Conservation (phyloP, 1,284 basidiomycete species). For the Ustilago nuda region DNA sequence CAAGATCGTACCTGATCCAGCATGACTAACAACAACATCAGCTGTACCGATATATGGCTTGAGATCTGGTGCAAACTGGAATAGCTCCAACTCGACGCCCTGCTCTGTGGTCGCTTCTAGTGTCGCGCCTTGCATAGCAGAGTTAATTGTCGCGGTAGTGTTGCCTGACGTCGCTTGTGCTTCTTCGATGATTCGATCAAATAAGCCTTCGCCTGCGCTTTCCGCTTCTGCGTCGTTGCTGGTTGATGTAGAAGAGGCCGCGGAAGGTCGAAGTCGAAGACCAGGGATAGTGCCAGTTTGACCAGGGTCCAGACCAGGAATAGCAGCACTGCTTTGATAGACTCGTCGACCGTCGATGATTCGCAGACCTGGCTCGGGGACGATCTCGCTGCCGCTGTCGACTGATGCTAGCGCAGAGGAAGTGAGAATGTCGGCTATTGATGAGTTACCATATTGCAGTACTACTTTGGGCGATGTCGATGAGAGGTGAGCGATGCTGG, state of each 20-base stretch:
- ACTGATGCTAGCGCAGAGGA: slow-evolving; percentile 24
- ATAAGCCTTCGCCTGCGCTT: slow-evolving; percentile 15
- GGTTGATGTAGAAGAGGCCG: not conserved
- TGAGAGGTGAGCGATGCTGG: slow-evolving; percentile 21
- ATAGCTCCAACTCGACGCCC: slow-evolving; percentile 44
- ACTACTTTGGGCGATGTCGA: slow-evolving; percentile 9
- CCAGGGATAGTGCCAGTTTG: slow-evolving; percentile 40
- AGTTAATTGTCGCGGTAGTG: not conserved
- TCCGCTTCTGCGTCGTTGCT: not conserved
- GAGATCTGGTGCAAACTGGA: slow-evolving; percentile 51
- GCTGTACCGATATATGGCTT: slow-evolving; percentile 73
- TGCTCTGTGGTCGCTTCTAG: slow-evolving; percentile 29
- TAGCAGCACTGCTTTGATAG: slow-evolving; percentile 31
- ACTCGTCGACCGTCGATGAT: slow-evolving; percentile 45
- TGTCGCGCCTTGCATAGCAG: slow-evolving; percentile 18
- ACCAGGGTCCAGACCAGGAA: slow-evolving; percentile 42
- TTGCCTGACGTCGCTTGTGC: slow-evolving; percentile 28
- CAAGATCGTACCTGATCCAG: slow-evolving; percentile 93
- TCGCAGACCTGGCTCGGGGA: slow-evolving; percentile 46
- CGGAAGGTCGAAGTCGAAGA: slow-evolving; percentile 19
- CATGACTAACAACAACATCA: slow-evolving; percentile 89
- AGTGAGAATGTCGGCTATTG: slow-evolving; percentile 41
- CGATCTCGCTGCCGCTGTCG: slow-evolving; percentile 42
- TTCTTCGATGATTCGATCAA: slow-evolving; percentile 33
- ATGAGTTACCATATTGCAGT: slow-evolving; percentile 47